phyloP scores from a whole-genome alignment of 345 rosid genomes.

The Rhizophora mangle region DNA sequence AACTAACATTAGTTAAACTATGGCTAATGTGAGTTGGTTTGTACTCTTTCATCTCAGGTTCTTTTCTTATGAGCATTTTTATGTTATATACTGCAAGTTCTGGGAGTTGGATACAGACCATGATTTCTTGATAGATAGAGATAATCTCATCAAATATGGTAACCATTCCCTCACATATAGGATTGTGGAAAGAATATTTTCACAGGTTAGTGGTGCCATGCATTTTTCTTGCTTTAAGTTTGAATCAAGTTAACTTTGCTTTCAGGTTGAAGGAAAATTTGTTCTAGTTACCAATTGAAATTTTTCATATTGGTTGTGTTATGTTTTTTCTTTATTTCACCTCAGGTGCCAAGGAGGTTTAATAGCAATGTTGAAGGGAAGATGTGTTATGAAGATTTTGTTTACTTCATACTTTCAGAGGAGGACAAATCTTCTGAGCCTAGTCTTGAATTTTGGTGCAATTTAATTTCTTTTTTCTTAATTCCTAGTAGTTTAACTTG shows the following conservation, averaged over 20 bases:
- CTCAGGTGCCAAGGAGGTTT: conserved; percentile 29
- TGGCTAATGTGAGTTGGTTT: background rate
- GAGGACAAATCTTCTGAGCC: conserved; percentile 35
- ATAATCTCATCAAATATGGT: conserved; percentile 88
- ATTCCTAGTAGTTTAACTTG: background rate
- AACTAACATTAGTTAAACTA: background rate
- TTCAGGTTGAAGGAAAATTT: background rate
- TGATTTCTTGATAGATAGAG: conserved; percentile 92
- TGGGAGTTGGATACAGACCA: conserved; percentile 98
- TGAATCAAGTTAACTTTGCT: background rate
- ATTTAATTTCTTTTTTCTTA: background rate
- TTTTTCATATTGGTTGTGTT: background rate
- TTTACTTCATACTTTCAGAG: conserved; percentile 30
- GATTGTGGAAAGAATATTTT: conserved; percentile 85
- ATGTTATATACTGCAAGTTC: conserved; percentile 95
- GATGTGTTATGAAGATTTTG: conserved; percentile 38
- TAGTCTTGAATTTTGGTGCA: conserved; percentile 30
- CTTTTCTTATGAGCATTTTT: conserved; percentile 93
- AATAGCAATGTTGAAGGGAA: conserved; percentile 32
- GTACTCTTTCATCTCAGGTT: conserved; percentile 46
- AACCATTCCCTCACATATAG: conserved; percentile 92
- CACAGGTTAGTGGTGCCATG: conserved; percentile 56
- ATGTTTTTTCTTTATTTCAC: background rate
- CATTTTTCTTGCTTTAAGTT: background rate
- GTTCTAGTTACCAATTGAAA: background rate